A percentile compares a stretch with the other conserved stretches of the same genome.
These are phyloP conservation scores for Stephania cephalantha DNA, from an alignment of 164 flowering plant genomes.

Conservation along the genomic window DNA sequence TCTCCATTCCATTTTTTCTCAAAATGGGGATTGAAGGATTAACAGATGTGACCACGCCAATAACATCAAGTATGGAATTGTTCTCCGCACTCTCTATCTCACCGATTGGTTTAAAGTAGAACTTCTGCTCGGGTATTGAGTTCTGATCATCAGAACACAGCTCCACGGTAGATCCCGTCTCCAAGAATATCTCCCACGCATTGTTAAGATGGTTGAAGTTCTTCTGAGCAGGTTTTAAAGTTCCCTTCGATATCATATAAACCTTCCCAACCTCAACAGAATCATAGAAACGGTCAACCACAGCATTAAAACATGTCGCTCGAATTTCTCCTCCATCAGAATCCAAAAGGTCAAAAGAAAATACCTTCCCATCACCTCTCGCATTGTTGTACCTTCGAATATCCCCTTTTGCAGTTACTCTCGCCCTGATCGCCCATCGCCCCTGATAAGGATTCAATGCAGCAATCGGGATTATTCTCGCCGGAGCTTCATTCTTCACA, in stretches of 20 bases:
- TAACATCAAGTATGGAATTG: conserved; percentile 70
- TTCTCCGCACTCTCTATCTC: conserved; percentile 76
- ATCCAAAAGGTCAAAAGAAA: conserved; percentile 96
- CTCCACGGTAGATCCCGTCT: conserved; percentile 67
- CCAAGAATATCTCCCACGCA: conserved; percentile 93
- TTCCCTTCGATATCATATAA: conserved; percentile 85
- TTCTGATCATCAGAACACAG: conserved; percentile 79
- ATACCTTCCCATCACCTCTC: conserved; percentile 95
- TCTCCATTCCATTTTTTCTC: conserved; percentile 97
- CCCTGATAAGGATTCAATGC: conserved; percentile 98
- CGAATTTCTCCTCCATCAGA: conserved; percentile 96
- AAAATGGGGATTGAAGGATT: conserved; percentile 80
- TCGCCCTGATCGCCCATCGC: conserved; percentile 97
- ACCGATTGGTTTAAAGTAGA: conserved; percentile 69
- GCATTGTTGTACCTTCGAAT: conserved; percentile 93
- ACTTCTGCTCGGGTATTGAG: conserved; percentile 82
- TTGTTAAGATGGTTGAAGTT: conserved; percentile 92
- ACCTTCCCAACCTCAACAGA: conserved; percentile 77
- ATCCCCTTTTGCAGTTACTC: conserved; percentile 95
- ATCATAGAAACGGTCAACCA: conserved; percentile 83
- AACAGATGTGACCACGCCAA: conserved; percentile 70
- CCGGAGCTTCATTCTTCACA: conserved; percentile 90
- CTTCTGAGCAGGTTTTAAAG: conserved; percentile 88
- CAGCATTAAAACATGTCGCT: conserved; percentile 92
- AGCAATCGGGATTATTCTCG: conserved; percentile 81